phyloP scores from a whole-genome alignment of 2,329 filamentous ascomycete genomes.

The Aspergillus sp. region DNA sequence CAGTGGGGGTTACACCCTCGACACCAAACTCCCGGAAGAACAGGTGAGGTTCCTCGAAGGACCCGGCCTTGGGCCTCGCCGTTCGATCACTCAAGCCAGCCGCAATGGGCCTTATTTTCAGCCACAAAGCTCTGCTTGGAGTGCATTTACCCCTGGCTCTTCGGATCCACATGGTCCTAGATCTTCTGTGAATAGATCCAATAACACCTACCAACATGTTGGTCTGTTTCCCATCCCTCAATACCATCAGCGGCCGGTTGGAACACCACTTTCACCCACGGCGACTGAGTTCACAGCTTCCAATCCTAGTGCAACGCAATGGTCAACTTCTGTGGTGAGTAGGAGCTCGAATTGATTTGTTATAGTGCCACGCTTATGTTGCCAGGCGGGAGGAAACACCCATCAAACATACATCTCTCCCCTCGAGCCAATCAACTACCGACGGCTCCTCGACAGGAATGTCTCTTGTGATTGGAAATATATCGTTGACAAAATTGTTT shows the following conservation, averaged over 20 bases:
- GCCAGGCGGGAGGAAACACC: constrained; percentile 48
- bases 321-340: constrained; percentile 56
- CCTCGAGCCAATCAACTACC: constrained; percentile 93
- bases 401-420: constrained; percentile 79
- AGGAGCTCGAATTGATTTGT: constrained; percentile 24
- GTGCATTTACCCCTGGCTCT: constrained; percentile 31
- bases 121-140: constrained; percentile 37
- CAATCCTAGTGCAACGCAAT: constrained; percentile 26
- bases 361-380: constrained; percentile 25
- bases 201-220: constrained; percentile 37
- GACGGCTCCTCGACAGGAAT: constrained; percentile 89
- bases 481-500: constrained; percentile 98
- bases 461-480: constrained; percentile 99
- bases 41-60: constrained; percentile 33
- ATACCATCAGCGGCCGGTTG: constrained; percentile 60
- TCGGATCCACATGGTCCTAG: constrained; percentile 28
- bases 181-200: constrained; percentile 32
- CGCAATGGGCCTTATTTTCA: constrained; percentile 38
- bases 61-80: constrained; percentile 29
- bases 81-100: constrained; percentile 34
- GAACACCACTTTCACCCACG: constrained; percentile 70
- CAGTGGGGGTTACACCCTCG: constrained; percentile 28
- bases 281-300: constrained; percentile 71
- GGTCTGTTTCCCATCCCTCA: constrained; percentile 38
- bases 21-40: constrained; percentile 34